Conservation (phyloP, 306 rosid species). For the Begonia loranthoides region DNA sequence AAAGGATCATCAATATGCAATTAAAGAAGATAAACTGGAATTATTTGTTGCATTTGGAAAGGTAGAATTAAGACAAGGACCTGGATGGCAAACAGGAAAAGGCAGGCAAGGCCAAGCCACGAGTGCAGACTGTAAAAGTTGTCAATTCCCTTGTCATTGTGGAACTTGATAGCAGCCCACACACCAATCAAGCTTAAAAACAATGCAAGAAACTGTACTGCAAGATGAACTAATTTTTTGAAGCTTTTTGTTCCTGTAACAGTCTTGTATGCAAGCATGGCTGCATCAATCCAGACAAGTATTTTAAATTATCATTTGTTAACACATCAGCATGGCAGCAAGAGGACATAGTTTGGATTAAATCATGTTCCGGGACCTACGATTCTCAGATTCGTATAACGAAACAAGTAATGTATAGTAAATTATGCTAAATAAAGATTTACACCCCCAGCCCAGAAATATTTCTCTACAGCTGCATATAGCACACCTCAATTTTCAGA, state of each 20-base stretch:
- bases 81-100: constrained; percentile 71
- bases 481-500: too few relatives aligned
- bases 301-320: too few relatives aligned
- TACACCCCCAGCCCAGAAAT: too few relatives aligned
- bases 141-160: constrained; percentile 85
- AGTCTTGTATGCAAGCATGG: constrained; percentile 89
- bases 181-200: constrained; percentile 59
- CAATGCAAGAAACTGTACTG: constrained; percentile 54
- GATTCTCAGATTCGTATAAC: too few relatives aligned
- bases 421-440: too few relatives aligned
- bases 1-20: too few relatives aligned
- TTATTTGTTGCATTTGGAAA: background rate
- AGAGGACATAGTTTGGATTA: too few relatives aligned
- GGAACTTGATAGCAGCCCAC: constrained; percentile 98
- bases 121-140: constrained; percentile 97
- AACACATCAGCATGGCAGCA: too few relatives aligned
- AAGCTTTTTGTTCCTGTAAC: constrained; percentile 66
- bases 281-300: constrained; percentile 27
- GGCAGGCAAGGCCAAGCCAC: constrained; percentile 85
- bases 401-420: too few relatives aligned
- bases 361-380: too few relatives aligned
- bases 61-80: constrained; percentile 16
- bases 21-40: too few relatives aligned
- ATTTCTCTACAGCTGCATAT: too few relatives aligned
- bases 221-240: constrained; percentile 61